These are phyloP conservation scores for Saccharomyces kudriavzevii DNA, from an alignment of 805 yeast genomes.

Conservation along the genomic window DNA sequence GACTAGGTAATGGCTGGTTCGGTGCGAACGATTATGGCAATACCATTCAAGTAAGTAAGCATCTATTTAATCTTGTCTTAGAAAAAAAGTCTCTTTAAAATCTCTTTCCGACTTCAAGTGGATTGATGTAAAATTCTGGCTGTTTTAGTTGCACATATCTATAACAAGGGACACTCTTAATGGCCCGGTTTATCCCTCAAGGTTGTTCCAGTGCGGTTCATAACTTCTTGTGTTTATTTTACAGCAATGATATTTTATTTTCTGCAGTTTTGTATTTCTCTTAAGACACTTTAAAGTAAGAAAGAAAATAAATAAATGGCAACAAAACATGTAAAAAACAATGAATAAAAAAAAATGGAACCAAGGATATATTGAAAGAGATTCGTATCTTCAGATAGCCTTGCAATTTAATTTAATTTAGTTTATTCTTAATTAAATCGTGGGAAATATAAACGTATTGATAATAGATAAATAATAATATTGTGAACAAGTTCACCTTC, in stretches of 20 bases:
- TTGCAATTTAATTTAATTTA: too few relatives aligned
- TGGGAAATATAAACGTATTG: too few relatives aligned
- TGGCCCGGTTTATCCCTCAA: too few relatives aligned
- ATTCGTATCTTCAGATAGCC: too few relatives aligned
- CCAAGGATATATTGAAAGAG: too few relatives aligned
- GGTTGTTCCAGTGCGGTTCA: neutral
- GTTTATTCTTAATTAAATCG: too few relatives aligned
- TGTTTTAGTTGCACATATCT: neutral
- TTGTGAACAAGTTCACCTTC: too few relatives aligned
- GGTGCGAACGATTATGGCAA: neutral
- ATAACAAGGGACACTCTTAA: too few relatives aligned
- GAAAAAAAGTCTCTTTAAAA: too few relatives aligned
- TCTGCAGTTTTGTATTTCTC: neutral
- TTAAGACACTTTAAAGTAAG: neutral
- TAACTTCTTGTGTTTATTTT: too few relatives aligned
- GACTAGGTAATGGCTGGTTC: neutral
- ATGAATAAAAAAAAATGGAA: neutral
- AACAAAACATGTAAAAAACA: neutral
- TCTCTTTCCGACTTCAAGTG: neutral
- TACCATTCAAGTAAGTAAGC: neutral
- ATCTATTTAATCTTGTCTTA: too few relatives aligned
- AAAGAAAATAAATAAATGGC: neutral
- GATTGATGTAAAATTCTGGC: neutral
- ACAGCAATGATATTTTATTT: neutral
- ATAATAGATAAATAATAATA: too few relatives aligned